Evolutionary conservation across 306 rosid species (phyloP).

Genomic region (Quercus berberidifolia): DNA sequence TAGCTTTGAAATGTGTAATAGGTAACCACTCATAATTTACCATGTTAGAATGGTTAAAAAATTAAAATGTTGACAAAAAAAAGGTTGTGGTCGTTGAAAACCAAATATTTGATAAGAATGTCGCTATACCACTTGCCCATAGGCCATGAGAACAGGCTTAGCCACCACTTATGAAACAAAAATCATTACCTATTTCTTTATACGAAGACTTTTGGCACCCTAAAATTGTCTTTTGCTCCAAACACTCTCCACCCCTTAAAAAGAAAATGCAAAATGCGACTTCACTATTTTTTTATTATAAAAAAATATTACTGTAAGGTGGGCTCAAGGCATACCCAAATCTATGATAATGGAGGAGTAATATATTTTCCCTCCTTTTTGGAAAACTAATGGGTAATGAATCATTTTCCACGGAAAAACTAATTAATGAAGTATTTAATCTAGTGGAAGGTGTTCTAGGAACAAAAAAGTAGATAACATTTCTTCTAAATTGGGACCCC

Average conservation of each 20-base stretch:
- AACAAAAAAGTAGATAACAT: slow-evolving; percentile 8
- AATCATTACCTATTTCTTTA: background rate
- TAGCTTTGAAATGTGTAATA: too few species aligned
- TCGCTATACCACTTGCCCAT: background rate
- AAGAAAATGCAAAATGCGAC: background rate
- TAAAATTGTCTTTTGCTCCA: background rate
- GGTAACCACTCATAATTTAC: too few species aligned
- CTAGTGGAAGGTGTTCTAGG: slow-evolving; percentile 10
- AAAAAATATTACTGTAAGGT: background rate
- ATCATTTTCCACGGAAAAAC: background rate
- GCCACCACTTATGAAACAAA: background rate
- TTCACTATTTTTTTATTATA: background rate
- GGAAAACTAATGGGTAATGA: background rate
- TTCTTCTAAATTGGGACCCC: slow-evolving; percentile 29
- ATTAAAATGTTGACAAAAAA: background rate
- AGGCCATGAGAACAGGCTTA: background rate
- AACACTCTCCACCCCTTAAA: background rate
- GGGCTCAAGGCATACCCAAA: background rate
- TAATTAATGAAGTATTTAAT: background rate
- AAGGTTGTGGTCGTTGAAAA: too few species aligned
- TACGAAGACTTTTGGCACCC: background rate
- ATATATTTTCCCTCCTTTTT: background rate
- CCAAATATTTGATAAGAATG: background rate
- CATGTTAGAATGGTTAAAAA: too few species aligned
- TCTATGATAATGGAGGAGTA: background rate